Conservation (phyloP, 129 eudicot species). For the Pittosporum tobira region DNA sequence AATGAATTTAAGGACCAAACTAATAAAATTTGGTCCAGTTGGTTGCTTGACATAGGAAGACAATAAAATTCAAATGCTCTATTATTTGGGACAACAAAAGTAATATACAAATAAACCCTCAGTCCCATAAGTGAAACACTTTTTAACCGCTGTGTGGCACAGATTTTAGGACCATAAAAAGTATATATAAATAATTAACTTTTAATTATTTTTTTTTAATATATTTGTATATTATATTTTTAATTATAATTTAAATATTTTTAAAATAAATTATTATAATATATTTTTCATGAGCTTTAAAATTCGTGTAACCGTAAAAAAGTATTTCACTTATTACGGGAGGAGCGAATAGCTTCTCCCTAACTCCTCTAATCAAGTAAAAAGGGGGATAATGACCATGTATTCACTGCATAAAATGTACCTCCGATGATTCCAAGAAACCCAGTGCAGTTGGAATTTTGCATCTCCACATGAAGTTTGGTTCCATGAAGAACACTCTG, state of each 20-base stretch:
- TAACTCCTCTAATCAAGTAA: neutral
- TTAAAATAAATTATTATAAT: too few relatives aligned
- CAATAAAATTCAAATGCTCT: neutral
- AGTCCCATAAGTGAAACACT: too few relatives aligned
- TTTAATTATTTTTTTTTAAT: too few relatives aligned
- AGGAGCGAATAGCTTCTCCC: neutral
- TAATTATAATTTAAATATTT: too few relatives aligned
- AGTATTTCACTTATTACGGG: too few relatives aligned
- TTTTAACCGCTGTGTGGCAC: too few relatives aligned
- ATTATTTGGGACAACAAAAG: neutral
- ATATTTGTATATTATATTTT: too few relatives aligned
- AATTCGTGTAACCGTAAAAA: too few relatives aligned
- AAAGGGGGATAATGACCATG: neutral
- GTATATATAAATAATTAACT: too few relatives aligned
- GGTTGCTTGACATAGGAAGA: neutral
- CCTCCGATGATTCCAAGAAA: conserved; percentile 97
- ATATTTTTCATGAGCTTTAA: too few relatives aligned
- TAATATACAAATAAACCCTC: neutral
- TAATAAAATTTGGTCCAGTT: neutral
- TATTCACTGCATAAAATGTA: conserved; percentile 17
- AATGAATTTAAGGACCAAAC: neutral
- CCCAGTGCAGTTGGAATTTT: conserved; percentile 78
- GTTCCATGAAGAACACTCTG: conserved; percentile 59
- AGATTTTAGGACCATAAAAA: too few relatives aligned
- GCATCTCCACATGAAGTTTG: conserved; percentile 38